phyloP scores from a whole-genome alignment of 495 filamentous ascomycete species.

The Trichoderma asperelloides region DNA sequence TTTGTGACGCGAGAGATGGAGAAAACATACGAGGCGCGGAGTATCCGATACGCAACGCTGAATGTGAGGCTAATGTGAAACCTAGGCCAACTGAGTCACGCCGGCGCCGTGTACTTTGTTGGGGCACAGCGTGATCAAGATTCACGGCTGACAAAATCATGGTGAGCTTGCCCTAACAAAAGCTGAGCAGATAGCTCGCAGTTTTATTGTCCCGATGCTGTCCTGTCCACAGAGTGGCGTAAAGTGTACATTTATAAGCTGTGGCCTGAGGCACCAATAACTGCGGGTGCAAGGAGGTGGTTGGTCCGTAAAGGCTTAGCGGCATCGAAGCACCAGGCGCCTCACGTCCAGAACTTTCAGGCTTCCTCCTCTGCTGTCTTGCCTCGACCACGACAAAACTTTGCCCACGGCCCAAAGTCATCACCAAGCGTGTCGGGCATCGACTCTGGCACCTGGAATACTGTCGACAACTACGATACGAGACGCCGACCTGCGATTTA shows the following conservation, averaged over 20 bases:
- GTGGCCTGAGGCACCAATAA: background rate
- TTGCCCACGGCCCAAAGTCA: conserved; percentile 17
- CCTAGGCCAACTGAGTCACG: background rate
- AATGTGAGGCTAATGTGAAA: background rate
- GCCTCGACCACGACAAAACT: conserved; percentile 25
- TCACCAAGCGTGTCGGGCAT: conserved; percentile 31
- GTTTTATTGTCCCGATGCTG: background rate
- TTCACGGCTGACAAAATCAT: background rate
- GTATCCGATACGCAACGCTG: background rate
- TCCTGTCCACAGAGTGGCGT: background rate
- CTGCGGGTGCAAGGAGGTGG: conserved; percentile 4
- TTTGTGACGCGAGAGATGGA: too few relatives aligned
- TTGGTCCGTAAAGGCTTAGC: background rate
- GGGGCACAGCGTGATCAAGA: background rate
- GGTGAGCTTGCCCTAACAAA: background rate
- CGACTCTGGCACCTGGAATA: conserved; percentile 20
- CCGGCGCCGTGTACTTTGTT: background rate
- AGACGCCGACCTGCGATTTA: conserved; percentile 20
- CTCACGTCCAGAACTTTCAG: conserved; percentile 9
- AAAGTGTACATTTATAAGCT: background rate
- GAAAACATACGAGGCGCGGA: background rate
- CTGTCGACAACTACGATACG: conserved; percentile 16
- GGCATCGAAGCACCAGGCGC: conserved; percentile 4
- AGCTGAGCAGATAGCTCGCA: background rate
- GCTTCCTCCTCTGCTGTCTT: conserved; percentile 15